Conservation (phyloP, 306 rosid genomes). For the Vigna mungo region DNA sequence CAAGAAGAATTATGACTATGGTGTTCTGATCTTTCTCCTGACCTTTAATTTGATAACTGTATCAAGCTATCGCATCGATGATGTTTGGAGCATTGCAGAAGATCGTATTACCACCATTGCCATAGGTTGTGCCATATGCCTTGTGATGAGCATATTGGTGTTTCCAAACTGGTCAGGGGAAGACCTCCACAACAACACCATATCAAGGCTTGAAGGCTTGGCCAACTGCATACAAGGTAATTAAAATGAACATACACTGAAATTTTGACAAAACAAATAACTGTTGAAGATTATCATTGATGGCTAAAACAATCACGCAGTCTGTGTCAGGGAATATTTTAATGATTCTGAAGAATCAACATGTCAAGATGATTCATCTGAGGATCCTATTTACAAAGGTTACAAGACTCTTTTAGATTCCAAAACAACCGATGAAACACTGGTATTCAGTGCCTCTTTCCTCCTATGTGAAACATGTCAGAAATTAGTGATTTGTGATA, state of each 20-base stretch:
- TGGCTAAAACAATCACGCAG: constrained; percentile 55
- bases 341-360: constrained; percentile 40
- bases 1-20: constrained; percentile 88
- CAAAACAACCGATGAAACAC: constrained; percentile 80
- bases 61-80: constrained; percentile 70
- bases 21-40: constrained; percentile 80
- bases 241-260: background rate
- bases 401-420: constrained; percentile 91
- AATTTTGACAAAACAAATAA: constrained; percentile 22
- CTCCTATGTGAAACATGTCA: constrained; percentile 2
- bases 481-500: background rate
- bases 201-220: constrained; percentile 77
- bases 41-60: constrained; percentile 88
- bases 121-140: constrained; percentile 82
- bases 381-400: constrained; percentile 70
- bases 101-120: constrained; percentile 77
- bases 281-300: constrained; percentile 27
- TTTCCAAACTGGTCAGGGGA: constrained; percentile 98
- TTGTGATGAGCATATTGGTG: constrained; percentile 69
- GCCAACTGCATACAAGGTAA: constrained; percentile 85
- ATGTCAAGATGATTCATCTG: constrained; percentile 48
- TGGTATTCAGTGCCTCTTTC: constrained; percentile 55
- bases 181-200: constrained; percentile 78
- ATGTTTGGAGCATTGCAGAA: constrained; percentile 68
- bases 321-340: constrained; percentile 78